Percentiles rank a stretch among this genome's conserved stretches.
Conservation (phyloP, 2,329 filamentous ascomycete genomes). For the Hymenoscyphus albidus region DNA sequence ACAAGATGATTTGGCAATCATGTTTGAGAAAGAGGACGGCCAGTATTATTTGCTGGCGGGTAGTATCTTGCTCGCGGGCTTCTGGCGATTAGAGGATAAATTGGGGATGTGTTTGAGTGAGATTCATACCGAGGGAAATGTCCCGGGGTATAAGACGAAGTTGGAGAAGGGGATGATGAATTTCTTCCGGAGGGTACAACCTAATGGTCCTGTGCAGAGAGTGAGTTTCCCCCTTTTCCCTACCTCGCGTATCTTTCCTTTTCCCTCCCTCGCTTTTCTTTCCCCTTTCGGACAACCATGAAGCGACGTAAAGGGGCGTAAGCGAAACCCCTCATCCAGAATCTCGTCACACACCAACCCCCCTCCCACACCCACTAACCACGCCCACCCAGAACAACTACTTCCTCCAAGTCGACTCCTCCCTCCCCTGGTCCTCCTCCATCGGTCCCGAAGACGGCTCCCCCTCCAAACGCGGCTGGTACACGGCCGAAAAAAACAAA, state of each 20-base stretch:
- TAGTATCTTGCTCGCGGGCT: constrained; percentile 71
- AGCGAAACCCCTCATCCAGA: not conserved
- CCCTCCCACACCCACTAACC: constrained; percentile 16
- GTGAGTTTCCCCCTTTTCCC: constrained; percentile 24
- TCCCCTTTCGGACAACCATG: not conserved
- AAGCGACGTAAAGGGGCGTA: not conserved
- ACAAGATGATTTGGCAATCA: constrained; percentile 80
- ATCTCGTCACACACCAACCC: not conserved
- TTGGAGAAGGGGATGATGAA: constrained; percentile 75
- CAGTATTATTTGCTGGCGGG: constrained; percentile 79
- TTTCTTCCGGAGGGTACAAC: constrained; percentile 70
- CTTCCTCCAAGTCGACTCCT: constrained; percentile 81
- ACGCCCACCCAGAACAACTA: constrained; percentile 65
- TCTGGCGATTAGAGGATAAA: constrained; percentile 81
- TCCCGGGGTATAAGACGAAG: constrained; percentile 68
- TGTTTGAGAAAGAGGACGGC: constrained; percentile 72
- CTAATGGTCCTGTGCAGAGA: constrained; percentile 56
- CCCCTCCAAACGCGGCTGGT: constrained; percentile 59
- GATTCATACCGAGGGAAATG: constrained; percentile 74
- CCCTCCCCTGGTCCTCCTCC: constrained; percentile 69
- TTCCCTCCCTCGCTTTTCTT: constrained; percentile 2
- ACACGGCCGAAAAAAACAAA: constrained; percentile 69
- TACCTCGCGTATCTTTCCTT: not conserved
- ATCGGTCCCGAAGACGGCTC: constrained; percentile 69
- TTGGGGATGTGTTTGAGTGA: constrained; percentile 73